Evolutionary conservation across 768 basidiomycete species (phyloP), one percentile per base, ranked within the genome.

Genomic region (Nevesoporus exiguus): DNA sequence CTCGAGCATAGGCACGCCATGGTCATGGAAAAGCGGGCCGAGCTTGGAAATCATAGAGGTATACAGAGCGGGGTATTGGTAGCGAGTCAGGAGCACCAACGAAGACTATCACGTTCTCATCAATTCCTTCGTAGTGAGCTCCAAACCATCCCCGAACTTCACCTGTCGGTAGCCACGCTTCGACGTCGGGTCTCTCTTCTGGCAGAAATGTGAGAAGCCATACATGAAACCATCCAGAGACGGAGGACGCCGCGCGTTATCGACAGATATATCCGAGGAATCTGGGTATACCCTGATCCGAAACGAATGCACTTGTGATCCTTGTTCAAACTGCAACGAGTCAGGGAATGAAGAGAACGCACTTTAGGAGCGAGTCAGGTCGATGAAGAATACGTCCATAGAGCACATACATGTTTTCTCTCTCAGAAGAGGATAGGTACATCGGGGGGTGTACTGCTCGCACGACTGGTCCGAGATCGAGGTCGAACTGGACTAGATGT

Each of bases 341-440:
- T 98, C 94, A 0, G 94, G 94, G 63, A 98, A 93, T 1, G 92
- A 84, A 7, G 89, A 90, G 68, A 98, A 98, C 2, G 93, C 90
- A 51, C 94, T 97, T 47, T 3, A 42, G 22, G 31, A 22, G 21
- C 7, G 33, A 51, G 51, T 66, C 49, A 58, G 52, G 44, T 5
- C 7, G 17, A 47, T 31, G 31, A 49, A 37, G 46, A 11, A 22
- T 11, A 33, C 7, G 17, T 7, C 3, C 3, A 29, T 21, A 19
- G 54, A 37, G 13, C 44, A 57, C 51, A 21, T 10, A 95, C 93
- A 97, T 84, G 62, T 93, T 96, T 69, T 92, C 88, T 31, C 77
- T 78, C 65, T 93, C 90, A 0, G 79, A 72, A 36, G 83, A 79
- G 6, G 80, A 78, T 37, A 95, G 70, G 14, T 76, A 66, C n/a